phyloP scores from a whole-genome alignment of 495 filamentous ascomycete genomes.

The Tuber aestivum region DNA sequence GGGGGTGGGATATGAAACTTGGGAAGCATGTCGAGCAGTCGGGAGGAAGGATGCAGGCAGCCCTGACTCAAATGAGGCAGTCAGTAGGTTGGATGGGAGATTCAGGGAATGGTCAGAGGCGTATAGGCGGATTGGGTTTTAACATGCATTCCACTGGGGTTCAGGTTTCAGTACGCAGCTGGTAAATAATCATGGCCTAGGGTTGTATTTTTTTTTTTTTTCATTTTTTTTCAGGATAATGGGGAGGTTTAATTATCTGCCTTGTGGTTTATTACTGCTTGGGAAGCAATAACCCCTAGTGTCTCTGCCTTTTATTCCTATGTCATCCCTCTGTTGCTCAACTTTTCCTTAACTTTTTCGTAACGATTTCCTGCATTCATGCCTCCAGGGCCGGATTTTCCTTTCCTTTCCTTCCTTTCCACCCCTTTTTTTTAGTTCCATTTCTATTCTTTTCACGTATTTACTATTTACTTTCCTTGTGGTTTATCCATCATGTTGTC shows the following conservation, averaged over 20 bases:
- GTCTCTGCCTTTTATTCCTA: neutral
- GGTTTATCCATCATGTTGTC: neutral
- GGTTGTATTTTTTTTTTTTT: conserved; percentile 10
- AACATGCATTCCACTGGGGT: conserved; percentile 39
- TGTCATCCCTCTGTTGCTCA: neutral
- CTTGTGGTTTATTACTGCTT: conserved; percentile 4
- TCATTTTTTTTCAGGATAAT: conserved; percentile 10
- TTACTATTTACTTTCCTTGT: neutral
- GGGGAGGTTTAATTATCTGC: conserved; percentile 16
- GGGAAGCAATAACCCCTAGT: neutral
- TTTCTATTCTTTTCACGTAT: neutral
- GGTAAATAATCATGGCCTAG: conserved; percentile 18
- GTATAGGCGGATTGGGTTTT: conserved; percentile 34
- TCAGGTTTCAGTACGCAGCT: conserved; percentile 39
- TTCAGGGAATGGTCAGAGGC: conserved; percentile 27
- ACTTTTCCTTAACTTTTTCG: neutral
- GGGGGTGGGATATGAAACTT: conserved; percentile 86
- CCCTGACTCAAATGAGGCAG: conserved; percentile 51
- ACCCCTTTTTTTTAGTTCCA: too few relatives aligned
- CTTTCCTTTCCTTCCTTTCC: too few relatives aligned
- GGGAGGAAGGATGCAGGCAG: conserved; percentile 73
- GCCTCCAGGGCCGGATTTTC: neutral
- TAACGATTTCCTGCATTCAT: neutral
- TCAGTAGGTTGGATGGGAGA: conserved; percentile 29
- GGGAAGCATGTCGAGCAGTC: conserved; percentile 82